A percentile compares a stretch with the other conserved stretches of the same genome.
Evolutionary conservation across 2,329 filamentous ascomycete genomes (phyloP).

Genomic region (Curvularia verruculosa): DNA sequence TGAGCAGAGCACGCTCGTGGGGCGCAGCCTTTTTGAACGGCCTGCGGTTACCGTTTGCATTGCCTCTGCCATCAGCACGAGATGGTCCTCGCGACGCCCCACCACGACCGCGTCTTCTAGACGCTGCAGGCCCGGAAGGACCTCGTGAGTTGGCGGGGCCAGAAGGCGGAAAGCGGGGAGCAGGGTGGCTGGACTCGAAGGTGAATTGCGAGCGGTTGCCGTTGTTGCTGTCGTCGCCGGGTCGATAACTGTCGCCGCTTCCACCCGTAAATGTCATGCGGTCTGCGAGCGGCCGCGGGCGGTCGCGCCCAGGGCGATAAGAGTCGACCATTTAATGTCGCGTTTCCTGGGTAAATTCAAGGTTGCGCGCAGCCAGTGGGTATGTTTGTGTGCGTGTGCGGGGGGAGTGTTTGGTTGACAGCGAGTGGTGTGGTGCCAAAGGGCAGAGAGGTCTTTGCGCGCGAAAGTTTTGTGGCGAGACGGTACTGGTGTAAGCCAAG

Average conservation of each 20-base stretch:
- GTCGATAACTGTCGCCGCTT: conserved; percentile 37
- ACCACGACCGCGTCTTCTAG: conserved; percentile 27
- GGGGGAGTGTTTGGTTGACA: conserved; percentile 10
- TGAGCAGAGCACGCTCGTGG: conserved; percentile 54
- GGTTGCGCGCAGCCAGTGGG: not conserved
- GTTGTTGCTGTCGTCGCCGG: conserved; percentile 22
- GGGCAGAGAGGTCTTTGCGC: conserved; percentile 12
- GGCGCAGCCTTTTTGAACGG: conserved; percentile 43
- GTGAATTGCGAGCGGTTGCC: conserved; percentile 40
- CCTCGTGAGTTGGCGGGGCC: conserved; percentile 27
- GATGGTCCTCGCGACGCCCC: conserved; percentile 24
- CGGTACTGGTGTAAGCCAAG: conserved; percentile 18
- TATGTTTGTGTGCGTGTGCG: conserved; percentile 10
- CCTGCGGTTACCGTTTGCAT: conserved; percentile 24
- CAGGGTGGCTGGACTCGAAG: conserved; percentile 39
- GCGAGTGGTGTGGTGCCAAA: conserved; percentile 6
- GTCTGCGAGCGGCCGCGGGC: conserved; percentile 29
- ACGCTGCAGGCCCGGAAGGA: conserved; percentile 11
- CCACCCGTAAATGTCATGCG: conserved; percentile 41
- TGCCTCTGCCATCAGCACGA: conserved; percentile 24
- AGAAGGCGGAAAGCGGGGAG: conserved; percentile 39
- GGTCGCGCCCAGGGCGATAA: conserved; percentile 35
- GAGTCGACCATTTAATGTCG: conserved; percentile 32
- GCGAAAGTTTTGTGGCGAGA: conserved; percentile 24
- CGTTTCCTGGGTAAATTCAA: conserved; percentile 12